phyloP scores from a whole-genome alignment of 371 early-diverging fungal genomes.

The Saksenaea oblongispora region DNA sequence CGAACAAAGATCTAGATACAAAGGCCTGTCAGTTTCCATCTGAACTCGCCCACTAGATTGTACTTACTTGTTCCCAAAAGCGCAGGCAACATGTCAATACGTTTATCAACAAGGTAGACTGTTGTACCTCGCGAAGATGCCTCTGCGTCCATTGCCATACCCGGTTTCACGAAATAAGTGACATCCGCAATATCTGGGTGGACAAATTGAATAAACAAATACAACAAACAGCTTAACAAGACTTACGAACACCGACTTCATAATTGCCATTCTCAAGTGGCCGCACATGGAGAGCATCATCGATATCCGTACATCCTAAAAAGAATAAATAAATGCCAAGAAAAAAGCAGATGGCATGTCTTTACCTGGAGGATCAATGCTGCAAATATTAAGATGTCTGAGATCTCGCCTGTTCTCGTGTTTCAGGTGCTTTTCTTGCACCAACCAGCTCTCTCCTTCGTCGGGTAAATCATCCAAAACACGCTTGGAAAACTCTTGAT shows the following conservation, averaged over 20 bases:
- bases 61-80: conserved; percentile 80
- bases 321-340: neutral
- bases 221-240: neutral
- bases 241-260: conserved; percentile 87
- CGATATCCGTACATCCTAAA: conserved; percentile 98
- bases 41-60: neutral
- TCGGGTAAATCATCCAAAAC: conserved; percentile 80
- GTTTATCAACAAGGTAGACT: conserved; percentile 93
- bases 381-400: conserved; percentile 85
- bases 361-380: conserved; percentile 96
- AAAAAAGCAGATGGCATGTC: conserved; percentile 15
- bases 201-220: neutral
- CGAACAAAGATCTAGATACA: conserved; percentile 82
- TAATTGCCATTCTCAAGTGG: conserved; percentile 87
- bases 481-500: conserved; percentile 86
- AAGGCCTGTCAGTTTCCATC: too few species aligned
- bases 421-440: conserved; percentile 69
- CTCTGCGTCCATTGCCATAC: conserved; percentile 85
- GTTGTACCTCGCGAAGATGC: conserved; percentile 93
- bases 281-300: conserved; percentile 96
- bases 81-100: conserved; percentile 97
- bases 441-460: conserved; percentile 89
- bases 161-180: conserved; percentile 90
- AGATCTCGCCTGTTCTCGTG: conserved; percentile 75
- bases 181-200: conserved; percentile 96